Evolutionary conservation across 768 basidiomycete genomes (phyloP), one percentile per base, ranked within the genome.

Genomic region (Lactarius sp.): DNA sequence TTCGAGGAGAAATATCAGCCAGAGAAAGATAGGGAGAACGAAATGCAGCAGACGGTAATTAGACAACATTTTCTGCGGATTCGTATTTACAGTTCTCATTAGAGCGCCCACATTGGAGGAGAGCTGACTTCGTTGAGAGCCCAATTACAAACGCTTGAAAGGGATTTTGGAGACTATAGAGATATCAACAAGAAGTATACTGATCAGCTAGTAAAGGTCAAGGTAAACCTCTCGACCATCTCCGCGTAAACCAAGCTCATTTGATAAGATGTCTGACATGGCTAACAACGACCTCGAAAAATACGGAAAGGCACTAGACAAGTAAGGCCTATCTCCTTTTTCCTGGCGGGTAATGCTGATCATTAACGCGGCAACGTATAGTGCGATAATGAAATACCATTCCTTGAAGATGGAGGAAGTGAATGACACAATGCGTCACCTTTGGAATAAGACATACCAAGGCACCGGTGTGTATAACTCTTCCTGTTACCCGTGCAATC

Each of bases 381-480:
- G 96, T 68, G 97, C 95, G 47, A 98, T 99, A 74, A 97, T 99
- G 92, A 93, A 92, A 75, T 99, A 98, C 71, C 97, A 99, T 71
- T 78, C 86, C 14, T 80, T 97, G 69, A 99, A 99, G 77, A 97
- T 98, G 97, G 93, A 95, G 74, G 97, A 99, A 78, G 94, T 99
- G 70, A 99, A 99, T 71, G 94, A 97, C 70, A 95, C 88, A 14
- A 96, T 98, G 85, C 88, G 88, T 53, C 93, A 97, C 71, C 74
- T 98, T 4, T 99, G 97, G 97, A 96, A 94, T 73, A 96, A 94
- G 77, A 98, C 95, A 0, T 99, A 99, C 75, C 96, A 98, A 73
- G 96, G 96, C 69, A 98, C 95, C 62, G 94, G 95, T 94, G 64
- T 55, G 82, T 69, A 60, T 20, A 33, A 3, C 39, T 20, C 33